phyloP scores from a whole-genome alignment of 345 rosid genomes.

The Populus euphratica region DNA sequence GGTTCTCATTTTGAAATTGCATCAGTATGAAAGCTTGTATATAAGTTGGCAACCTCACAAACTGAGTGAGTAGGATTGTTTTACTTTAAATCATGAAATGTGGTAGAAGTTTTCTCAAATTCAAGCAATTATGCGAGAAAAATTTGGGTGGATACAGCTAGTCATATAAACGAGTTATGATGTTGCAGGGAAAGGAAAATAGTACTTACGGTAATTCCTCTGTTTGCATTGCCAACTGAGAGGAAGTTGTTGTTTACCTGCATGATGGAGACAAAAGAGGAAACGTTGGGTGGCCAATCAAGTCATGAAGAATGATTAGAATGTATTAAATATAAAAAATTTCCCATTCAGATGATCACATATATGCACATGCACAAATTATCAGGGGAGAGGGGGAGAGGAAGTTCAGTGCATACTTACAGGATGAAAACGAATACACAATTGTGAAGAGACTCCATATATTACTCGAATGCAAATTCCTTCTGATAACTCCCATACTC shows the following conservation, averaged over 20 bases:
- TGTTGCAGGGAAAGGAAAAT: slow-evolving; percentile 18
- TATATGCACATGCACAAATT: neutral
- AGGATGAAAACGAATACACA: slow-evolving; percentile 93
- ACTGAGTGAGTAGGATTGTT: neutral
- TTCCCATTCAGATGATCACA: neutral
- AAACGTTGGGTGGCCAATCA: neutral
- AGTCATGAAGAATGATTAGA: neutral
- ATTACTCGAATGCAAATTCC: slow-evolving; percentile 93
- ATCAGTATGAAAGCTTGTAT: neutral
- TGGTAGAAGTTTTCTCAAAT: neutral
- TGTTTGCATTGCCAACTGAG: slow-evolving; percentile 86
- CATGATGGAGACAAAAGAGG: slow-evolving; percentile 21
- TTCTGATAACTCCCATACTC: slow-evolving; percentile 92
- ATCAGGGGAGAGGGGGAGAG: no score
- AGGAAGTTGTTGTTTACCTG: slow-evolving; percentile 97
- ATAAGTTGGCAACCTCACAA: neutral
- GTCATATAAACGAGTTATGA: neutral
- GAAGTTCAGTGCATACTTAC: slow-evolving; percentile 44
- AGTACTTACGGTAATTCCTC: slow-evolving; percentile 71
- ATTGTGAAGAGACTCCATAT: slow-evolving; percentile 81
- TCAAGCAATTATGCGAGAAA: neutral
- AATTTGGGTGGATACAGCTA: neutral
- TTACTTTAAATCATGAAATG: neutral
- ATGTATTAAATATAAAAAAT: no score
- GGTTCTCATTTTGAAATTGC: neutral